Percentiles rank a stretch among this genome's conserved stretches.
Conservation (phyloP, 2,329 filamentous ascomycete species). For the Colletotrichum musicola region DNA sequence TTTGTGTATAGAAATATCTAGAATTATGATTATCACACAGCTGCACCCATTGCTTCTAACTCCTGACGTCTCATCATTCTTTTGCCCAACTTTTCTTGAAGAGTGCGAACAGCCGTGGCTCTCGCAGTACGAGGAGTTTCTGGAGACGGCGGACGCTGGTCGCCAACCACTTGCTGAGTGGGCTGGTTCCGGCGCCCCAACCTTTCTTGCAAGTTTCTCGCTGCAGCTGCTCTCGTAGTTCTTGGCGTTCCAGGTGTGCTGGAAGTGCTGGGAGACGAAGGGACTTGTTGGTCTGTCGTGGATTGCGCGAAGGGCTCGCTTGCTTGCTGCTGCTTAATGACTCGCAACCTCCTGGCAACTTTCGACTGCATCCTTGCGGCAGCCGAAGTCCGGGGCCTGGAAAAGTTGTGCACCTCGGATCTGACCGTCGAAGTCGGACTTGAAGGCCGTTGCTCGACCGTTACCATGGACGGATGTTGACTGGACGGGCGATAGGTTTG, state of each 20-base stretch:
- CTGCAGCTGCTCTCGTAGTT: constrained; percentile 9
- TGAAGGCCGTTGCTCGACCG: neutral
- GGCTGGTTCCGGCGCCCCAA: neutral
- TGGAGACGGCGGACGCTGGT: neutral
- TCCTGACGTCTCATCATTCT: constrained; percentile 24
- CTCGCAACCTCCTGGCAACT: constrained; percentile 13
- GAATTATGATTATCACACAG: neutral
- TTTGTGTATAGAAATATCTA: neutral
- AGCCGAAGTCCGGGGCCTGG: constrained; percentile 25
- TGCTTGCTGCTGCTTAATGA: constrained; percentile 13
- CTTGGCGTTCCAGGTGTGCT: constrained; percentile 6
- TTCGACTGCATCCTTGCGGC: constrained; percentile 34
- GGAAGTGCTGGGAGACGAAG: neutral
- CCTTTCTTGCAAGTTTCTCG: constrained; percentile 2
- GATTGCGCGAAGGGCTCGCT: neutral
- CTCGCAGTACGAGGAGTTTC: neutral
- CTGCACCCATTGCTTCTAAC: neutral
- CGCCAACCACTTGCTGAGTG: neutral
- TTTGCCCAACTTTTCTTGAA: constrained; percentile 21
- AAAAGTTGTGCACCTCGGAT: constrained; percentile 31
- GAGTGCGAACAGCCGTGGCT: neutral
- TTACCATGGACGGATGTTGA: neutral
- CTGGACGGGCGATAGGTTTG: constrained; percentile 11
- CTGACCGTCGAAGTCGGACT: constrained; percentile 2
- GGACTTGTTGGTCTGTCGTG: neutral